phyloP scores from a whole-genome alignment of 352 stramenopile species.

The Peronosclerospora sorghi region DNA sequence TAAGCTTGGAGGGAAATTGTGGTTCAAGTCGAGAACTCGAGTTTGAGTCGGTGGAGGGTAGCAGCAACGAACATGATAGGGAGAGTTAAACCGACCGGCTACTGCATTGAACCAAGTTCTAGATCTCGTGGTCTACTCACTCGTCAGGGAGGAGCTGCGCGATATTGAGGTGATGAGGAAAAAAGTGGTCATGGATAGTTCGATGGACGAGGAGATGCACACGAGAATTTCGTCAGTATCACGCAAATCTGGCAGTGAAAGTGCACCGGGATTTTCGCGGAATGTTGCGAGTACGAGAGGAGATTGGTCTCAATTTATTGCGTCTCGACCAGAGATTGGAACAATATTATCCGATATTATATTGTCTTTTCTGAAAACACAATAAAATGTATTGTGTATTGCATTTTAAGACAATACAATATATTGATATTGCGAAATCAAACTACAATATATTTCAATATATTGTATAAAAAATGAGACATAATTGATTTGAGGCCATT shows the following conservation, averaged over 20 bases:
- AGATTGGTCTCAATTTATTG: neutral
- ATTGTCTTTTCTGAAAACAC: no score
- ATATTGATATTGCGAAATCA: no score
- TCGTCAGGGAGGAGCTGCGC: conserved; percentile 25
- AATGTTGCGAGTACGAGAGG: conserved; percentile 5
- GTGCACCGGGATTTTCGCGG: conserved; percentile 2
- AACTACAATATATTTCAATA: no score
- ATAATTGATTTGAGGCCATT: no score
- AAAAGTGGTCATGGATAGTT: conserved; percentile 47
- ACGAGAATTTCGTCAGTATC: conserved; percentile 6
- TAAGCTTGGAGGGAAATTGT: conserved; percentile 52
- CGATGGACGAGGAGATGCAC: conserved; percentile 20
- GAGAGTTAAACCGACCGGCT: conserved; percentile 4
- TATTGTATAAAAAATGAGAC: no score
- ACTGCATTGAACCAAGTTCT: conserved; percentile 4
- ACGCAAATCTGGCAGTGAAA: conserved; percentile 12
- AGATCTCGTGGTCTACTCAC: conserved; percentile 45
- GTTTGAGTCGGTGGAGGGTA: neutral
- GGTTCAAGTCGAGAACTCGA: conserved; percentile 32
- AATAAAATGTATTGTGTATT: no score
- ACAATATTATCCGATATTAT: no score
- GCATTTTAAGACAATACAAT: no score
- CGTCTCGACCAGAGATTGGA: no score
- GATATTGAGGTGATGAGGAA: conserved; percentile 42
- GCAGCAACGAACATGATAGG: conserved; percentile 6